Base-by-base conservation (phyloP, 2,329 filamentous ascomycete species). In the Hortaea sp. region DNA sequence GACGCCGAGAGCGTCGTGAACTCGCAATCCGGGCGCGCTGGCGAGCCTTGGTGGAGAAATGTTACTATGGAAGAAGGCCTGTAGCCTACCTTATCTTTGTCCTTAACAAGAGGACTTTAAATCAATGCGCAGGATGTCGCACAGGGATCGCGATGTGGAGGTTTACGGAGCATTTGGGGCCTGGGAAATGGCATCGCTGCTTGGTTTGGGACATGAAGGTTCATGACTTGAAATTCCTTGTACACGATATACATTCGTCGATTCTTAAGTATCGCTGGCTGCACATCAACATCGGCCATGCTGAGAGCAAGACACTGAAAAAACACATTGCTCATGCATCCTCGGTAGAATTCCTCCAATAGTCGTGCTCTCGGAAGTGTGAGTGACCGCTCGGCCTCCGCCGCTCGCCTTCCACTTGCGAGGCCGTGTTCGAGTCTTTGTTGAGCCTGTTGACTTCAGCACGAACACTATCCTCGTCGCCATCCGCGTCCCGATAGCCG, bases 1-100 rank as follows among this genome's bases (percentile, higher is more conserved):
- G 89, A 95, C 70, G 82, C 82, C 46, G 86, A 87, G 68, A 81
- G 79, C 62, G 76, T 88, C 72, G 28, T 49, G n/a, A 47, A 41
- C 32, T 11, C 39, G 10, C 28, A 27, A 7, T n/a, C 37, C 20
- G 20, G 10, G 10, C 10, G 7, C 7, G 40, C 20, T 11, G 40
- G 40, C 9, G 40, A 42, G 6, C 58, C 60, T 5, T 72, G 71
- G 71, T 74, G 71, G 71, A 63, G 66, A 41, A 69, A 70, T 51
- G 69, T 73, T 0, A 67, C 66, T 1, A 71, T 73, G 67, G 70
- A 73, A 49, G 70, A 73, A 57, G 69, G 68, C 5, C 62, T 71
- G 60, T 71, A 30, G 28, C 6, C 20, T 20, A 20, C 20, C 20
- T 20, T 20, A 20, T 20, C 20, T 20, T 20, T 20, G 20, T 20